Conservation (phyloP, 306 rosid species). For the Trichosanthes cucumerina region DNA sequence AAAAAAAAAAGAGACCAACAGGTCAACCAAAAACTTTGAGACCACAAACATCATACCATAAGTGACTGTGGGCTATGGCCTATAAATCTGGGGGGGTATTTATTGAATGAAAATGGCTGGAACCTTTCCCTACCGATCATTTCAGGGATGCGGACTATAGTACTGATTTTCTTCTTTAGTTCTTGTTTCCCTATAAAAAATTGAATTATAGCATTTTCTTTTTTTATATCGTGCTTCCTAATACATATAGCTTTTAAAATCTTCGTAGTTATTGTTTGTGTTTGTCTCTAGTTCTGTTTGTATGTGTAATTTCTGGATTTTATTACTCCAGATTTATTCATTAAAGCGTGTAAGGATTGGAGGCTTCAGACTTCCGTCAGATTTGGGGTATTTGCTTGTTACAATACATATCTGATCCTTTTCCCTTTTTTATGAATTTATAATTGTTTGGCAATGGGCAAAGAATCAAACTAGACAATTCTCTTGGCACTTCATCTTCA, state of each 20-base stretch:
- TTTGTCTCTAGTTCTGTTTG: slow-evolving; percentile 10
- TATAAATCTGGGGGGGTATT: neutral
- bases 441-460: neutral
- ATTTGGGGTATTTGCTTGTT: slow-evolving; percentile 60
- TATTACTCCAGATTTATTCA: slow-evolving; percentile 59
- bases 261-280: neutral
- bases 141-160: neutral
- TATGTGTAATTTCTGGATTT: slow-evolving; percentile 11
- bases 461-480: neutral
- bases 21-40: neutral
- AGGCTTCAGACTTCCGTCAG: slow-evolving; percentile 77
- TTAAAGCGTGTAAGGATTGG: slow-evolving; percentile 80
- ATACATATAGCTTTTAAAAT: neutral
- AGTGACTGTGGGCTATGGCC: neutral
- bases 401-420: neutral
- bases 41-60: neutral
- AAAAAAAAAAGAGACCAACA: too few relatives aligned
- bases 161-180: neutral
- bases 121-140: neutral
- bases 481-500: neutral
- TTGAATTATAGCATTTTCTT: neutral
- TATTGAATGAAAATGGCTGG: neutral
- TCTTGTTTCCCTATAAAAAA: neutral
- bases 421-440: neutral
- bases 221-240: slow-evolving; percentile 5